These are phyloP conservation scores for Xylaria flabelliformis DNA, from an alignment of 495 filamentous ascomycete species.

Conservation along the genomic window DNA sequence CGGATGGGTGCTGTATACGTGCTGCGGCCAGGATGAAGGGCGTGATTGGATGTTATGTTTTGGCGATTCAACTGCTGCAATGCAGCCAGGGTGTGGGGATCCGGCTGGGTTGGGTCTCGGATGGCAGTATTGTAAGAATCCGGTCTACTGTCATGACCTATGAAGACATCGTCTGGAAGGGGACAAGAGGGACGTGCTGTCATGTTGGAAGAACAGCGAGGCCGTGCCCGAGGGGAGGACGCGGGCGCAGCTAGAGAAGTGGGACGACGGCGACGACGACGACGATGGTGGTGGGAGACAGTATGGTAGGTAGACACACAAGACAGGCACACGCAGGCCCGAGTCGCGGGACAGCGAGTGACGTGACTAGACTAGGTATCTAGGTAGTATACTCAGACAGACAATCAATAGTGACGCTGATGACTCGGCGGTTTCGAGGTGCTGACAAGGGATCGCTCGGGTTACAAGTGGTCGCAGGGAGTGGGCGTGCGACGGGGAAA, in stretches of 20 bases:
- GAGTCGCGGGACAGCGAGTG: slow-evolving; percentile 1
- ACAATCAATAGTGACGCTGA: not conserved
- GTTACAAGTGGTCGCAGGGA: not conserved
- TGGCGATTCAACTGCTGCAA: slow-evolving; percentile 38
- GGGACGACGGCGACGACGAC: slow-evolving; percentile 8
- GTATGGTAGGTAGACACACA: not conserved
- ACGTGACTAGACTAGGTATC: not conserved
- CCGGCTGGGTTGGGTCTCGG: slow-evolving; percentile 23
- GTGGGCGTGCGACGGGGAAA: slow-evolving; percentile 6
- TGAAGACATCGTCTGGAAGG: slow-evolving; percentile 31
- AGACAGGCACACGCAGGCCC: not conserved
- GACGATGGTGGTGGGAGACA: not conserved
- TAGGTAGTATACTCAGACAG: not conserved
- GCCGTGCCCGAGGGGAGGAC: slow-evolving; percentile 22
- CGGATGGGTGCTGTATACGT: not conserved
- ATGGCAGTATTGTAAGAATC: slow-evolving; percentile 18
- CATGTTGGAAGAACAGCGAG: slow-evolving; percentile 26
- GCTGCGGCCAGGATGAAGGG: slow-evolving; percentile 18
- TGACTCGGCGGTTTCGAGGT: not conserved
- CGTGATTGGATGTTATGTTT: slow-evolving; percentile 29
- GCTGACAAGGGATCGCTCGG: slow-evolving; percentile 7
- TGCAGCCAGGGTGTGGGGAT: slow-evolving; percentile 32
- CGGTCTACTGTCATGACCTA: slow-evolving; percentile 28
- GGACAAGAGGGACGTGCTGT: slow-evolving; percentile 22
- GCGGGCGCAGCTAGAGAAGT: slow-evolving; percentile 1